Base-by-base conservation (phyloP, 2,329 filamentous ascomycete genomes). In the Stachybotrys chartarum region DNA sequence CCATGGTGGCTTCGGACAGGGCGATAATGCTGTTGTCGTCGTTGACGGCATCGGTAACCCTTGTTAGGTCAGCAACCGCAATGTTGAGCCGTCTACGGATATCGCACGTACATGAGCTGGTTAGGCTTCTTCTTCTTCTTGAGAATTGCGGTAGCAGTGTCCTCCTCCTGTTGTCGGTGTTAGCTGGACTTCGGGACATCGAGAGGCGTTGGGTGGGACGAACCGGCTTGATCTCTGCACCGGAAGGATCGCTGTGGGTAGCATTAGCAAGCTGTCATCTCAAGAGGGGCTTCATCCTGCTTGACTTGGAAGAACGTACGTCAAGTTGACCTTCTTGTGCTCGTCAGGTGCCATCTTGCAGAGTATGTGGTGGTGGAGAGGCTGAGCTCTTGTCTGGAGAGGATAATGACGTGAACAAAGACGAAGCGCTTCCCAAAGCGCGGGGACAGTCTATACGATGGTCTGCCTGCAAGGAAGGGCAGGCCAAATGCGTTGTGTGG, bases 101-200 rank as follows among this genome's bases (percentile, higher is more conserved):
- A 54, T 42, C 30, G 61, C 65, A 74, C 87, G 73, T 81, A 96
- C 91, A 99, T 96, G 73, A 99, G 78, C 70, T 93, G 95, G 78
- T 99, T 99, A 67, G 92, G 92, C 90, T 99, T 99, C 92, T 99
- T 99, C 88, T 99, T 99, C 84, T 97, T 97, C 82, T 97, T 97
- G 69, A 99, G 84, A 67, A 99, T 99, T 64, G 94, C 94, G 50
- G 94, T 99, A 54, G 94, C 85, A 59, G 87, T 91, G 71, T 96
- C 94, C 73, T 97, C 90, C 67, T 91, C 86, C 86, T 95, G 68
- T 57, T 60, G 49, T 47, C 35, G 57, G 50, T 57, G 69, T 78
- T 64, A 73, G 70, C 65, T 64, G 52, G 63, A 58, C 64, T 57
- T 61, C 58, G 54, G 55, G 44, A 56, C 55, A 54, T 55, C 53